Percentiles rank a stretch among this genome's conserved stretches.
Evolutionary conservation across 345 rosid species (phyloP).

Genomic region (Carallia brachiata): DNA sequence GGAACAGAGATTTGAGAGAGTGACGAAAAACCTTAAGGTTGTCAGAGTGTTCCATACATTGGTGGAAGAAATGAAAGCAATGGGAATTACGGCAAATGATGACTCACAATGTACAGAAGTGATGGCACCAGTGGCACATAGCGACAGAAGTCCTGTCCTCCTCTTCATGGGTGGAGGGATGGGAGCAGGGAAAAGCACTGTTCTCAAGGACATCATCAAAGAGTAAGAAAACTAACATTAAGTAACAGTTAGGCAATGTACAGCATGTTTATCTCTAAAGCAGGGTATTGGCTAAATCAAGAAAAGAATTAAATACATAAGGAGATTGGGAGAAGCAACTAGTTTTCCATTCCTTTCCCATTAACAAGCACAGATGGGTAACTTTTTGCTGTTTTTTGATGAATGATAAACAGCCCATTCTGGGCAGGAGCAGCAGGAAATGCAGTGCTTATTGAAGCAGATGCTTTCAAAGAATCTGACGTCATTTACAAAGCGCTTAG

Average conservation of each 20-base stretch:
- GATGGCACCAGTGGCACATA: constrained; percentile 78
- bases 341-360: too few relatives aligned
- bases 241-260: neutral
- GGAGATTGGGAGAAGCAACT: neutral
- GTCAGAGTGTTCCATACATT: constrained; percentile 65
- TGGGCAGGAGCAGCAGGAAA: constrained; percentile 77
- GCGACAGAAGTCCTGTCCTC: constrained; percentile 79
- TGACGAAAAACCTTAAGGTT: constrained; percentile 64
- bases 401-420: constrained; percentile 52
- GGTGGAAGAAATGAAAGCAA: constrained; percentile 81
- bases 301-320: neutral
- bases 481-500: constrained; percentile 79
- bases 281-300: too few relatives aligned
- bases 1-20: constrained; percentile 76
- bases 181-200: constrained; percentile 98
- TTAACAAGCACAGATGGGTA: neutral
- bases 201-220: constrained; percentile 73
- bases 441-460: constrained; percentile 88
- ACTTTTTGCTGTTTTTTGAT: neutral
- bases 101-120: constrained; percentile 59
- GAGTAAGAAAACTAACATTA: constrained; percentile 40
- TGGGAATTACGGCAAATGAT: constrained; percentile 36
- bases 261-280: too few relatives aligned
- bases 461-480: constrained; percentile 92
- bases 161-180: constrained; percentile 97